phyloP scores from a whole-genome alignment of 352 stramenopile genomes.

The Blastocystis sp. region DNA sequence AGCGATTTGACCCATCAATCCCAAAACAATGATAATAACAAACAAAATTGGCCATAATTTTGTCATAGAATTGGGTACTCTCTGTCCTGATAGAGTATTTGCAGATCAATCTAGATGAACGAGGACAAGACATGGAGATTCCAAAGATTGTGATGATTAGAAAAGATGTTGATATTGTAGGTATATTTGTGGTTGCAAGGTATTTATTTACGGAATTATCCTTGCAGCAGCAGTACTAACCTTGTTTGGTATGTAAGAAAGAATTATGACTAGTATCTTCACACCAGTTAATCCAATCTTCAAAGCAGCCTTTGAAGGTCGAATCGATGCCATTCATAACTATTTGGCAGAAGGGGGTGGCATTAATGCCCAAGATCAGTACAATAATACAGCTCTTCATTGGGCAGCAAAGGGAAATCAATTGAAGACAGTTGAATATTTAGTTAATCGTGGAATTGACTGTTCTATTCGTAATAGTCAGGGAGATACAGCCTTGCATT shows the following conservation, averaged over 20 bases:
- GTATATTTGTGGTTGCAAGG: not conserved
- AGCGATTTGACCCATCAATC: constrained; percentile 29
- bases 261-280: constrained; percentile 9
- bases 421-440: not conserved
- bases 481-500: constrained; percentile 43
- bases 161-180: not conserved
- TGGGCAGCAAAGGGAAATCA: constrained; percentile 59
- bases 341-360: constrained; percentile 21
- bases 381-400: constrained; percentile 49
- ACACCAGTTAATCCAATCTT: constrained; percentile 43
- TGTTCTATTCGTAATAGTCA: not conserved
- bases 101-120: too few species aligned
- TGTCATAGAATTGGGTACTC: not conserved
- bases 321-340: not conserved
- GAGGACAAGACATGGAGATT: too few species aligned
- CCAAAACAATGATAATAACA: not conserved
- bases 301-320: constrained; percentile 15
- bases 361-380: constrained; percentile 51
- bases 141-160: too few species aligned
- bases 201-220: not conserved
- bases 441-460: constrained; percentile 37
- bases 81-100: not conserved
- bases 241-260: not conserved
- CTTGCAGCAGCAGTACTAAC: not conserved
- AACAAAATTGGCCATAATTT: not conserved